These are phyloP conservation scores for Chloris gayana DNA, from an alignment of 176 grass and related monocot species.

Conservation along the genomic window DNA sequence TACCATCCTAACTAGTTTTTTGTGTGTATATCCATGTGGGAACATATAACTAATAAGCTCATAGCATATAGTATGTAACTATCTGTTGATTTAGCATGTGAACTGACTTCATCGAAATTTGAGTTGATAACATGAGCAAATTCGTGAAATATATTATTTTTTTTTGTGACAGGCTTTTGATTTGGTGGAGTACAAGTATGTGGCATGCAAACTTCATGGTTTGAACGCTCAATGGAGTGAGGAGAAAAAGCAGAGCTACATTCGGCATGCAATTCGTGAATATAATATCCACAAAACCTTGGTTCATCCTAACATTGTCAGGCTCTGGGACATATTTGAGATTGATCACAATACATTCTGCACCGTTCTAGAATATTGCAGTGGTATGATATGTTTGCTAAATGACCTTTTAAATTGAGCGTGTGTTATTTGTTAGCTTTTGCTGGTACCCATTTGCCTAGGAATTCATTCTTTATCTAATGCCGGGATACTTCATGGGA, in stretches of 20 bases:
- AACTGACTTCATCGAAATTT: slow-evolving; percentile 22
- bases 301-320: slow-evolving; percentile 95
- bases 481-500: neutral
- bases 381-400: slow-evolving; percentile 63
- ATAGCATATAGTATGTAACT: slow-evolving; percentile 13
- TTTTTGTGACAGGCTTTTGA: slow-evolving; percentile 85
- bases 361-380: slow-evolving; percentile 96
- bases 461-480: slow-evolving; percentile 1
- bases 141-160: slow-evolving; percentile 36
- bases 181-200: slow-evolving; percentile 94
- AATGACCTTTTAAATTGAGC: slow-evolving; percentile 7
- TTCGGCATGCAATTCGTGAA: slow-evolving; percentile 97
- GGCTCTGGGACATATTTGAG: slow-evolving; percentile 99
- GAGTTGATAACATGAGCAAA: slow-evolving; percentile 15
- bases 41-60: slow-evolving; percentile 22
- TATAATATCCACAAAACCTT: slow-evolving; percentile 99
- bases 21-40: slow-evolving; percentile 6
- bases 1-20: slow-evolving; percentile 20
- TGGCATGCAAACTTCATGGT: slow-evolving; percentile 99
- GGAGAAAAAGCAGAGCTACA: slow-evolving; percentile 98
- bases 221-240: slow-evolving; percentile 97
- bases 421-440: neutral
- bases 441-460: neutral
- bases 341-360: slow-evolving; percentile 99
- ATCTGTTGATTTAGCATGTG: slow-evolving; percentile 18